phyloP scores from a whole-genome alignment of 352 stramenopile species.

The Globisporangium echinulatum region DNA sequence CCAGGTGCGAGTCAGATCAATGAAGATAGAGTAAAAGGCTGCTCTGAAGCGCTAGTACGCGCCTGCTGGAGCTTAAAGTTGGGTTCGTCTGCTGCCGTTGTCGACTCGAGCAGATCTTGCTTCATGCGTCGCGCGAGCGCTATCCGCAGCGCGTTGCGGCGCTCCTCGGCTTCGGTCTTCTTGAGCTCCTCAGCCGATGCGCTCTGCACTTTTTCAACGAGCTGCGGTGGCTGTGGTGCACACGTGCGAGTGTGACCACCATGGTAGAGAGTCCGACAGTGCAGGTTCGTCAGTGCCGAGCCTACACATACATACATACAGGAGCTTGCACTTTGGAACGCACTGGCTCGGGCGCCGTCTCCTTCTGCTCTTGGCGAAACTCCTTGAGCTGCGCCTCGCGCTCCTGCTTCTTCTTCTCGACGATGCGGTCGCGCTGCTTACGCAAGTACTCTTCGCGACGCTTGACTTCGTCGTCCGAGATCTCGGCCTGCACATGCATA shows the following conservation, averaged over 20 bases:
- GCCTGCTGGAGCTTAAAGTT: constrained; percentile 59
- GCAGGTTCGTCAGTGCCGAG: no score
- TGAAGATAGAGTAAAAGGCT: no score
- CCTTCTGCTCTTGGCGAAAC: constrained; percentile 70
- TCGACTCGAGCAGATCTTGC: constrained; percentile 56
- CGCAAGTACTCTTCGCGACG: constrained; percentile 69
- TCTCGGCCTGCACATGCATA: constrained; percentile 27
- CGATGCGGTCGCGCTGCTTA: constrained; percentile 65
- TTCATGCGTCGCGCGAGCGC: constrained; percentile 76
- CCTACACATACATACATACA: no score
- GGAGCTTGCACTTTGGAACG: not conserved
- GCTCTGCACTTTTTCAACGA: constrained; percentile 63
- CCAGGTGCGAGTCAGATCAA: not conserved
- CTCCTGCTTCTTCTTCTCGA: constrained; percentile 82
- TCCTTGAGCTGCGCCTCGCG: constrained; percentile 64
- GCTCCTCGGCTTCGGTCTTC: constrained; percentile 58
- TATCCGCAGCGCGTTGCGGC: constrained; percentile 60
- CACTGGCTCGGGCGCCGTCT: constrained; percentile 45
- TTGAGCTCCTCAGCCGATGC: constrained; percentile 52
- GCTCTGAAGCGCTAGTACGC: not conserved
- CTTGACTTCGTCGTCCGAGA: constrained; percentile 66
- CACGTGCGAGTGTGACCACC: no score
- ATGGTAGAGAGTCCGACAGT: no score
- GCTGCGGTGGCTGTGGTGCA: constrained; percentile 28
- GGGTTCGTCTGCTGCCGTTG: constrained; percentile 16